Percentiles rank a stretch among this genome's conserved stretches.
Evolutionary conservation across 108 stramenopile species (phyloP).

Genomic region (Nitzschia sp.): DNA sequence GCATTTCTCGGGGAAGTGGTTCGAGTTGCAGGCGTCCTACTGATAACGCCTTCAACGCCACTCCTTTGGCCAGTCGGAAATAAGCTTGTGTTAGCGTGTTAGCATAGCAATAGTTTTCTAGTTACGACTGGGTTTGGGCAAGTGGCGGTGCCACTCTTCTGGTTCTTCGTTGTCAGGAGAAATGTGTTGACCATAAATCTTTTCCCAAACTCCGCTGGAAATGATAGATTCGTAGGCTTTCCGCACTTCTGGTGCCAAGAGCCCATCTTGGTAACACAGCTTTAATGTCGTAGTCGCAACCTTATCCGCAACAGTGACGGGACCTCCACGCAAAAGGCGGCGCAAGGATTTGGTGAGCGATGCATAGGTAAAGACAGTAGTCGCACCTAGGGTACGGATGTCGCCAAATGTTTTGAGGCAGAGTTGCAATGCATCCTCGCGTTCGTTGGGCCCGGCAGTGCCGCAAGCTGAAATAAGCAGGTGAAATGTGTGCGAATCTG

Average conservation of each 20-base stretch:
- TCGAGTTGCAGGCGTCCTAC: background rate
- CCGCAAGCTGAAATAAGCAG: conserved; percentile 27
- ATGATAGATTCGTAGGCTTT: conserved; percentile 20
- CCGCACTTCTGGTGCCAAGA: conserved; percentile 16
- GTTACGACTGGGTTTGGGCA: background rate
- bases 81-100: background rate
- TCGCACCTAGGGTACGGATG: conserved; percentile 24
- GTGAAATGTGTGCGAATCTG: conserved; percentile 21
- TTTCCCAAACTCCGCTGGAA: conserved; percentile 17
- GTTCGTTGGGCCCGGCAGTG: conserved; percentile 5
- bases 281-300: conserved; percentile 17
- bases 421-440: conserved; percentile 19
- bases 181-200: conserved; percentile 14
- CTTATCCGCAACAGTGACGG: conserved; percentile 21
- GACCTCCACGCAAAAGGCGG: conserved; percentile 6
- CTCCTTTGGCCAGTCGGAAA: conserved; percentile 13
- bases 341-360: conserved; percentile 26
- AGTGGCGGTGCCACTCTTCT: conserved; percentile 25
- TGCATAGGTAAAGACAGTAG: conserved; percentile 23
- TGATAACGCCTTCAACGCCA: conserved; percentile 13
- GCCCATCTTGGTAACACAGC: conserved; percentile 36
- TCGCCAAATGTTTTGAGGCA: conserved; percentile 25
- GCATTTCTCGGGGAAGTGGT: background rate
- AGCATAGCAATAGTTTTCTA: background rate
- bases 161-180: conserved; percentile 19